Percentiles rank a stretch among this genome's conserved stretches.
These are phyloP conservation scores for Lolium multiflorum DNA, from an alignment of 176 grass and related monocot genomes.

Conservation along the genomic window DNA sequence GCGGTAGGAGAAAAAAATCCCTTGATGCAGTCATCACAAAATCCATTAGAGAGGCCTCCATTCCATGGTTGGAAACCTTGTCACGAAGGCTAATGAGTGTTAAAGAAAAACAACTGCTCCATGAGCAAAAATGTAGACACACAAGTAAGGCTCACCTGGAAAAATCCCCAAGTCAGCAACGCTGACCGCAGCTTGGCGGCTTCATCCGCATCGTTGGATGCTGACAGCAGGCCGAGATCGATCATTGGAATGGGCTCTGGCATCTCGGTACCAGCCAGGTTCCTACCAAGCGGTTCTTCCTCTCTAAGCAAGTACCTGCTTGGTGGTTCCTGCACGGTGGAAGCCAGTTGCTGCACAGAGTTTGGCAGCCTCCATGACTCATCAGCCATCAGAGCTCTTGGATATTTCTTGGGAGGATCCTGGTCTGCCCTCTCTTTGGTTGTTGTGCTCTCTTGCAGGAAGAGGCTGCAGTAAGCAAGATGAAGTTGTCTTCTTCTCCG, in stretches of 20 bases:
- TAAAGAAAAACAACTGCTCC: neutral
- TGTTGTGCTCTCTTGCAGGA: neutral
- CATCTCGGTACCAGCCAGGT: constrained; percentile 23
- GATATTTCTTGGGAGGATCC: neutral
- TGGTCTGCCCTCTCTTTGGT: neutral
- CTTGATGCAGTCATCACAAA: constrained; percentile 30
- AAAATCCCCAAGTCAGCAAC: constrained; percentile 60
- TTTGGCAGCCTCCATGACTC: constrained; percentile 45
- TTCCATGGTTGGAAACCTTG: constrained; percentile 52
- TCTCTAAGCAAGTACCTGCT: constrained; percentile 37
- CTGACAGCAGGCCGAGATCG: constrained; percentile 49
- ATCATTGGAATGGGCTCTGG: constrained; percentile 48
- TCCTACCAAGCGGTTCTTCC: constrained; percentile 21
- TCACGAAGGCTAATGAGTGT: neutral
- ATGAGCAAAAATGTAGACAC: neutral
- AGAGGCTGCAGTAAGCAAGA: neutral
- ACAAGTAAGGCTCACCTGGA: constrained; percentile 40
- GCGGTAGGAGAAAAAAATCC: constrained; percentile 51
- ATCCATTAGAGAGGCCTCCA: constrained; percentile 57
- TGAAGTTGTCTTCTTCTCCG: neutral
- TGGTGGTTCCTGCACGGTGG: constrained; percentile 28
- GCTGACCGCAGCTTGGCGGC: constrained; percentile 52
- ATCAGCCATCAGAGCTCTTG: constrained; percentile 27
- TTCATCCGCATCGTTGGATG: constrained; percentile 33
- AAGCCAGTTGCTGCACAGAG: constrained; percentile 41